phyloP scores from a whole-genome alignment of 805 yeast species.

The Teunomyces gatunensis region DNA sequence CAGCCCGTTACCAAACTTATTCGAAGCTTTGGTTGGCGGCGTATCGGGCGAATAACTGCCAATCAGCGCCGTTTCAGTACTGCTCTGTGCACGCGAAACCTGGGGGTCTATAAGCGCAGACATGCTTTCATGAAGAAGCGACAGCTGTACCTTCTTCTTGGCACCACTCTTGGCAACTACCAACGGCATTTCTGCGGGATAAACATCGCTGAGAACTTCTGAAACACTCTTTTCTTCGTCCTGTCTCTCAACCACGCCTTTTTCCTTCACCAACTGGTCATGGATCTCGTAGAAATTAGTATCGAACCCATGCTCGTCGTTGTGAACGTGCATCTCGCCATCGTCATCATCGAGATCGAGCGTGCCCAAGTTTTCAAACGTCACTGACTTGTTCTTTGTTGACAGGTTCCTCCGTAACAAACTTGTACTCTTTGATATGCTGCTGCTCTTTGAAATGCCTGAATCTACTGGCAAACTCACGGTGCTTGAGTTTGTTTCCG shows the following conservation, averaged over 20 bases:
- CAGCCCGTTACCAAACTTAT: constrained; percentile 3
- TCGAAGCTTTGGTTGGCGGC: constrained; percentile 20
- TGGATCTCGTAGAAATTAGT: constrained; percentile 17
- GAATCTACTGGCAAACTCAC: not conserved
- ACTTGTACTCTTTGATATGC: constrained; percentile 5
- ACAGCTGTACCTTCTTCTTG: constrained; percentile 8
- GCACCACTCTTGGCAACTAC: constrained; percentile 25
- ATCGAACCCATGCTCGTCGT: constrained; percentile 1
- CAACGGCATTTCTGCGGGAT: constrained; percentile 33
- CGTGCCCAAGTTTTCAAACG: constrained; percentile 36
- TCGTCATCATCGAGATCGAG: constrained; percentile 20
- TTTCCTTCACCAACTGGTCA: constrained; percentile 15
- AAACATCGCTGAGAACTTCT: constrained; percentile 43
- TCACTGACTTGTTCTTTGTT: constrained; percentile 31
- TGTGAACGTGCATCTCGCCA: not conserved
- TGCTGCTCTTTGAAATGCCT: not conserved
- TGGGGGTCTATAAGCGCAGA: not conserved
- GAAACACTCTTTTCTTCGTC: constrained; percentile 33
- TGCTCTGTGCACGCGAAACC: not conserved
- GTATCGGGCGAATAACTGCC: constrained; percentile 40
- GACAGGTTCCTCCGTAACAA: constrained; percentile 4
- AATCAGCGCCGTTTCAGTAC: constrained; percentile 26
- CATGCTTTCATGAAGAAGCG: not conserved
- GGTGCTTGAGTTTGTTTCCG: constrained; percentile 1
- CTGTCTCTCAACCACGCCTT: not conserved